These are phyloP conservation scores for Teratosphaeriaceae sp. DNA, from an alignment of 2,329 filamentous ascomycete genomes.

Conservation along the genomic window DNA sequence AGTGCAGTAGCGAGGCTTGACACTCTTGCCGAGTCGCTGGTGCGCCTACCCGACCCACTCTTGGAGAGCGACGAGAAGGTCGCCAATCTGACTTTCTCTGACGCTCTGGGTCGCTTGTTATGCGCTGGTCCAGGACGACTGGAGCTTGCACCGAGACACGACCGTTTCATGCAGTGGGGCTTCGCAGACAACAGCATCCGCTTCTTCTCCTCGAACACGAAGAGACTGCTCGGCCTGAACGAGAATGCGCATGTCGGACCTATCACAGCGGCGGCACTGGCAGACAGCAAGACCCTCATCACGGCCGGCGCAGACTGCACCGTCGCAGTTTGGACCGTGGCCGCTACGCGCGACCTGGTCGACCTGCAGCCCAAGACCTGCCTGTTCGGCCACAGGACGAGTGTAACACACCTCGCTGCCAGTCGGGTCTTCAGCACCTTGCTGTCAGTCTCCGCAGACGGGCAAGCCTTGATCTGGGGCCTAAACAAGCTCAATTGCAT, in stretches of 20 bases:
- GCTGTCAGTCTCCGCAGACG: conserved; percentile 74
- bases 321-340: conserved; percentile 75
- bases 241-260: conserved; percentile 93
- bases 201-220: conserved; percentile 79
- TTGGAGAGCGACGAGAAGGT: conserved; percentile 73
- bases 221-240: conserved; percentile 78
- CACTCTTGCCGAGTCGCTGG: conserved; percentile 66
- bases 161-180: conserved; percentile 93
- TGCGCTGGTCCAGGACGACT: conserved; percentile 78
- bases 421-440: conserved; percentile 85
- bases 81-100: conserved; percentile 67
- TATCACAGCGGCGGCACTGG: conserved; percentile 74
- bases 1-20: conserved; percentile 64
- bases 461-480: conserved; percentile 86
- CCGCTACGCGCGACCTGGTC: conserved; percentile 53
- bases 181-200: conserved; percentile 89
- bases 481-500: conserved; percentile 86
- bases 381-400: conserved; percentile 82
- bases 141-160: conserved; percentile 78
- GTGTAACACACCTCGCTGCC: conserved; percentile 74
- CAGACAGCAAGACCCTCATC: conserved; percentile 83
- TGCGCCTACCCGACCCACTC: conserved; percentile 70
- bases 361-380: conserved; percentile 74
- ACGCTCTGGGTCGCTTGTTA: conserved; percentile 74
- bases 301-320: conserved; percentile 92